These are phyloP conservation scores for Gynochthodes officinalis DNA, from an alignment of 257 asterid species.

Conservation along the genomic window DNA sequence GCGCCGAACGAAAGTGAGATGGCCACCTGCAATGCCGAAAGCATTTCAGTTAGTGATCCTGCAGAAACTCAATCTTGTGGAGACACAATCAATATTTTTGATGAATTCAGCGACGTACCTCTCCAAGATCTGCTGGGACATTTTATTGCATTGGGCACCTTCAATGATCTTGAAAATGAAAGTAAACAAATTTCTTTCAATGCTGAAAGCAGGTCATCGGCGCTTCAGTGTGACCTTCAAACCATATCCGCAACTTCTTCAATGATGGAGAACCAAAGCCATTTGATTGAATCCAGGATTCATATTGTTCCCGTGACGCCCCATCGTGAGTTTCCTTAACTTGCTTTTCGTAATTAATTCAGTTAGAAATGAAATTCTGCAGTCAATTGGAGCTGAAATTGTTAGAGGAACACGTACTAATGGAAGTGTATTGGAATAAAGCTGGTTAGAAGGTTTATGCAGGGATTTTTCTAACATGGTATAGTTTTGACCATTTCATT, in stretches of 20 bases:
- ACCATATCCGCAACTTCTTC: constrained; percentile 23
- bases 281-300: constrained; percentile 21
- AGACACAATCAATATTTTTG: constrained; percentile 20
- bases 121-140: constrained; percentile 39
- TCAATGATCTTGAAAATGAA: constrained; percentile 13
- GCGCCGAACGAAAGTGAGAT: not conserved
- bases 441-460: not conserved
- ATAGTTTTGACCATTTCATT: not conserved
- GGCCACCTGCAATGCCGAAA: constrained; percentile 23
- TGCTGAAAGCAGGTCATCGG: constrained; percentile 22
- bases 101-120: constrained; percentile 30
- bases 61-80: constrained; percentile 19
- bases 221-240: constrained; percentile 22
- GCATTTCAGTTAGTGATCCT: constrained; percentile 14
- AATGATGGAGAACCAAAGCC: constrained; percentile 12
- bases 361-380: not conserved
- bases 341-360: constrained; percentile 2
- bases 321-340: constrained; percentile 25
- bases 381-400: not conserved
- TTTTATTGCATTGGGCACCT: constrained; percentile 35
- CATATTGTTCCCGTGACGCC: constrained; percentile 9
- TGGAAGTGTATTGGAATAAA: no score
- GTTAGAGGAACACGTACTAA: not conserved
- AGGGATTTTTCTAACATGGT: not conserved
- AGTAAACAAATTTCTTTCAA: constrained; percentile 8